phyloP scores from a whole-genome alignment of 2,329 filamentous ascomycete species.

The Pestalotiopsis sp. region DNA sequence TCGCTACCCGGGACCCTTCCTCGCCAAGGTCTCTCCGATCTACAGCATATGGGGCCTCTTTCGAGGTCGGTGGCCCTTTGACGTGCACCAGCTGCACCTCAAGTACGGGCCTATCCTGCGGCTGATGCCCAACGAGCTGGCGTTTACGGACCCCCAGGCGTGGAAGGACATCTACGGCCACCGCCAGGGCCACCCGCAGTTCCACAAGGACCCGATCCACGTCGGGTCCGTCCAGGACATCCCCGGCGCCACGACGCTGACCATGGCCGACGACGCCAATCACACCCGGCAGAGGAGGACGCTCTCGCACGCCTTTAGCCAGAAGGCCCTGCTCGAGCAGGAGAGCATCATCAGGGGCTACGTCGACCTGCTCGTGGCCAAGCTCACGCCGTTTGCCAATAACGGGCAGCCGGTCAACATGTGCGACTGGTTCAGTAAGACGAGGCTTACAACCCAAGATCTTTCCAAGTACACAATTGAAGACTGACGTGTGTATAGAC shows the following conservation, averaged over 20 bases:
- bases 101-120: constrained; percentile 42
- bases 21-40: constrained; percentile 22
- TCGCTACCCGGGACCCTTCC: constrained; percentile 27
- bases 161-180: constrained; percentile 43
- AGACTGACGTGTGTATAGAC: constrained; percentile 33
- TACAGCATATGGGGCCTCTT: constrained; percentile 23
- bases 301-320: constrained; percentile 40
- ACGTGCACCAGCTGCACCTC: constrained; percentile 28
- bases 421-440: constrained; percentile 39
- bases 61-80: constrained; percentile 23
- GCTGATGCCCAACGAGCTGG: constrained; percentile 40
- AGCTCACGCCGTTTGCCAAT: constrained; percentile 25
- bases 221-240: constrained; percentile 30
- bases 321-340: constrained; percentile 39
- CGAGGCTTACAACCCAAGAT: constrained; percentile 18
- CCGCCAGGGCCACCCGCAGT: constrained; percentile 28
- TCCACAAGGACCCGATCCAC: constrained; percentile 33
- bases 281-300: constrained; percentile 34
- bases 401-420: constrained; percentile 27
- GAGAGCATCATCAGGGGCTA: constrained; percentile 39
- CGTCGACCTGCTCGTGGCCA: constrained; percentile 34
- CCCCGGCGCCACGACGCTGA: constrained; percentile 29
- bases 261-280: constrained; percentile 28
- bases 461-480: background rate
- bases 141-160: constrained; percentile 36